These are phyloP conservation scores for Pyricularia sp. DNA, from an alignment of 2,329 filamentous ascomycete genomes.

Conservation along the genomic window DNA sequence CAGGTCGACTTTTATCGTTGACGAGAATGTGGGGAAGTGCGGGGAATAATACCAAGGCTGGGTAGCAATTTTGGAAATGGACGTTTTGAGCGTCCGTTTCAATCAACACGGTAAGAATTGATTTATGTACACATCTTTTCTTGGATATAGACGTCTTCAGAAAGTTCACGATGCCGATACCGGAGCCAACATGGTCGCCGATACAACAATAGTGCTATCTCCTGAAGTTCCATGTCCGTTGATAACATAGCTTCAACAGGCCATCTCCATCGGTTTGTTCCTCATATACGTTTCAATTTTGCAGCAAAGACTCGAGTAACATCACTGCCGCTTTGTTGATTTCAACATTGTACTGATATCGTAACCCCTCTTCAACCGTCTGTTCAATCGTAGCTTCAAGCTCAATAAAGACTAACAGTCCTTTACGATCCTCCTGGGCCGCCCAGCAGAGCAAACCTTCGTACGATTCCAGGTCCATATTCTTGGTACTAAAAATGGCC, in stretches of 20 bases:
- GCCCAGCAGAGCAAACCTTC: constrained; percentile 85
- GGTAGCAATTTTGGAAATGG: not conserved
- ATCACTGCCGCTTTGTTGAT: not conserved
- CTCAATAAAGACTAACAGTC: not conserved
- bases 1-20: not conserved
- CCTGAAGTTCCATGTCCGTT: not conserved
- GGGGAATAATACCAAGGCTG: not conserved
- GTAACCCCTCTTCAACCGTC: not conserved
- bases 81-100: not conserved
- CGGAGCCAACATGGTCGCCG: not conserved
- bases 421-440: constrained; percentile 69
- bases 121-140: not conserved
- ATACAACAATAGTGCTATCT: not conserved
- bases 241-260: not conserved
- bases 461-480: constrained; percentile 88
- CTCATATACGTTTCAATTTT: not conserved
- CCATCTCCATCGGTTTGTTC: not conserved
- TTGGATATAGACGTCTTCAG: not conserved
- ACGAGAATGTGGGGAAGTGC: not conserved
- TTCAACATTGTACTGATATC: not conserved
- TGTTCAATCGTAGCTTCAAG: not conserved
- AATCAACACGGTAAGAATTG: not conserved
- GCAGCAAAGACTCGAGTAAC: not conserved
- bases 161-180: not conserved
- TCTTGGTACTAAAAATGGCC: constrained; percentile 62